These are phyloP conservation scores for Kokia cookei DNA, from an alignment of 441 rosid species.

Conservation along the genomic window DNA sequence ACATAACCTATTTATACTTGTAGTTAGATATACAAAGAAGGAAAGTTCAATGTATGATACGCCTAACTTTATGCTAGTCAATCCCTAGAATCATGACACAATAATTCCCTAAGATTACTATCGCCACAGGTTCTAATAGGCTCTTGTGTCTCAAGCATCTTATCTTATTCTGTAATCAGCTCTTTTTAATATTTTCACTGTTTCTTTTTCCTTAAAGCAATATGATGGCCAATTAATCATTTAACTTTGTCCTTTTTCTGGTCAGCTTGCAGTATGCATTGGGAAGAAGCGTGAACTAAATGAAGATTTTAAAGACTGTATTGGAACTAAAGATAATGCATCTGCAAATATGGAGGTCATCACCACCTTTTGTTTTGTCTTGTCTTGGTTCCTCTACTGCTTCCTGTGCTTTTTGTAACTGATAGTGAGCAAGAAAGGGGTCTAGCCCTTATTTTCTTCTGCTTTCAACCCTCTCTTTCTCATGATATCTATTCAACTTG, in stretches of 20 bases:
- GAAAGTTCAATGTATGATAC: neutral
- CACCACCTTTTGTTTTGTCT: constrained; percentile 23
- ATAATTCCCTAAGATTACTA: neutral
- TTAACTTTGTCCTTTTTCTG: constrained; percentile 20
- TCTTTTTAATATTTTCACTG: neutral
- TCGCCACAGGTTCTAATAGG: neutral
- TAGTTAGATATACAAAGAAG: neutral
- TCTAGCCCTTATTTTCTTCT: neutral
- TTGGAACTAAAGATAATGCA: constrained; percentile 55
- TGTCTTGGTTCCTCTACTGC: neutral
- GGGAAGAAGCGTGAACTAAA: constrained; percentile 78
- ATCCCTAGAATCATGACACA: neutral
- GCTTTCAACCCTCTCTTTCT: neutral
- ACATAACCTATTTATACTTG: neutral
- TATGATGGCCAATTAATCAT: neutral
- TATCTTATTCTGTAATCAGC: neutral
- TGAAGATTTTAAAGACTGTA: constrained; percentile 87
- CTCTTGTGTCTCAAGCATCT: constrained; percentile 2
- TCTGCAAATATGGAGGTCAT: constrained; percentile 37
- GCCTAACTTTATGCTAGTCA: neutral
- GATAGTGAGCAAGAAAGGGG: neutral
- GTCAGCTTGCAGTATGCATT: constrained; percentile 94
- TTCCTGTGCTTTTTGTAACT: constrained; percentile 16
- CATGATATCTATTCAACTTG: neutral
- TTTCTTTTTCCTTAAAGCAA: neutral